Evolutionary conservation across 2,329 filamentous ascomycete genomes (phyloP).

Genomic region (Penicillium sp.): DNA sequence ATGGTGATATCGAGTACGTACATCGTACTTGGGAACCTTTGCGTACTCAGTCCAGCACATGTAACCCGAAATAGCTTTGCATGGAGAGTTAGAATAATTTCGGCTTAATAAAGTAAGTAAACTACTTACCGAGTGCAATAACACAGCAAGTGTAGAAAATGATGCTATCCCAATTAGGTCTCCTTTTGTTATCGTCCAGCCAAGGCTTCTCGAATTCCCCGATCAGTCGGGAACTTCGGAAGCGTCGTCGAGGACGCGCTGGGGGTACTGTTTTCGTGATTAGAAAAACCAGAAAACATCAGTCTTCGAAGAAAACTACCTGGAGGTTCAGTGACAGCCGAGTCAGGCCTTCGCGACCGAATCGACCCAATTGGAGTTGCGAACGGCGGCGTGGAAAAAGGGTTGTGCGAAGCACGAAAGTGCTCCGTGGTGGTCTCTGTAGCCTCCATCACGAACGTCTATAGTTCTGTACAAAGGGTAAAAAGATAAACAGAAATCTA

Average conservation of each 20-base stretch:
- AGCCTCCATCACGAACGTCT: not conserved
- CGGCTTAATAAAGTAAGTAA: not conserved
- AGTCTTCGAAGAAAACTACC: not conserved
- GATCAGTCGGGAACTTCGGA: slow-evolving; percentile 12
- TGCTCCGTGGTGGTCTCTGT: not conserved
- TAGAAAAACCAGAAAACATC: not conserved
- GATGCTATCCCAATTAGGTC: slow-evolving; percentile 12
- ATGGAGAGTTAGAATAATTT: not conserved
- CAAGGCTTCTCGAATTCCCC: slow-evolving; percentile 16
- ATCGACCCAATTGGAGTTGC: slow-evolving; percentile 5
- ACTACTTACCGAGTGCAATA: slow-evolving; percentile 28
- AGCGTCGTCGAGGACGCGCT: slow-evolving; percentile 7
- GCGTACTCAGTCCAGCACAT: slow-evolving; percentile 31
- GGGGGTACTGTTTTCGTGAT: not conserved
- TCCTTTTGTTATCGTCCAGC: slow-evolving; percentile 7
- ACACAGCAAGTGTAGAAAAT: slow-evolving; percentile 13
- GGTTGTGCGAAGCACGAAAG: not conserved
- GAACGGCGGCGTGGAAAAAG: slow-evolving; percentile 1
- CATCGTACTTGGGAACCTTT: slow-evolving; percentile 12
- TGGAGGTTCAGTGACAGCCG: not conserved
- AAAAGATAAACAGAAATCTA: not conserved
- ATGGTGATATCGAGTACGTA: not conserved
- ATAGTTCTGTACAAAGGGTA: not conserved
- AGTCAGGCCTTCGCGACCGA: slow-evolving; percentile 5
- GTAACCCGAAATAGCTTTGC: slow-evolving; percentile 25